phyloP scores from a whole-genome alignment of 352 stramenopile genomes.

The Phytophthora syringae region DNA sequence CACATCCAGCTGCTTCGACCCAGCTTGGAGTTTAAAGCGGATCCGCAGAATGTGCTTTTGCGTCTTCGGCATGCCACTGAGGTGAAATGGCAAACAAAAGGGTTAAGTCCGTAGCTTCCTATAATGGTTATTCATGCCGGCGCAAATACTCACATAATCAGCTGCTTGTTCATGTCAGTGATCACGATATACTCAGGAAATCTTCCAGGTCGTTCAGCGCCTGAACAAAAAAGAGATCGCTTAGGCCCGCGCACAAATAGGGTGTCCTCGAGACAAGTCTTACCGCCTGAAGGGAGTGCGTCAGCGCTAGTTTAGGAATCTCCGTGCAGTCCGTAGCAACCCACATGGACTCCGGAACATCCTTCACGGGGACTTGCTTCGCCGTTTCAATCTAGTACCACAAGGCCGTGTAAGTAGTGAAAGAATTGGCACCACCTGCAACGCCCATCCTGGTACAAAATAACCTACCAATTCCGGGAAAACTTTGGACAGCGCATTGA shows the following conservation, averaged over 20 bases:
- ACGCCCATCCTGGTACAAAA: not conserved
- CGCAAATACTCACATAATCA: conserved; percentile 59
- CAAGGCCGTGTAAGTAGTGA: not conserved
- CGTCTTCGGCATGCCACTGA: conserved; percentile 70
- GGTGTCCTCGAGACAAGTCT: not conserved
- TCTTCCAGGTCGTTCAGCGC: conserved; percentile 65
- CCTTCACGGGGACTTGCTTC: conserved; percentile 65
- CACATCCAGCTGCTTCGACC: conserved; percentile 69
- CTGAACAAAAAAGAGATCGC: conserved; percentile 27
- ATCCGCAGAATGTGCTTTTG: conserved; percentile 68
- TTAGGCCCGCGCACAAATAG: not conserved
- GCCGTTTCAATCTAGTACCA: conserved; percentile 59
- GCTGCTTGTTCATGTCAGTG: conserved; percentile 75
- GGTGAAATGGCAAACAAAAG: not conserved
- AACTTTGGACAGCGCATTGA: conserved; percentile 67
- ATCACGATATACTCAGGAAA: conserved; percentile 81
- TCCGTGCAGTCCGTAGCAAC: conserved; percentile 71
- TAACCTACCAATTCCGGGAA: conserved; percentile 73
- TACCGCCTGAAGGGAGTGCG: conserved; percentile 55
- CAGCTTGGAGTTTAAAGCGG: conserved; percentile 66
- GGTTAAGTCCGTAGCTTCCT: not conserved
- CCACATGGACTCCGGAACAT: conserved; percentile 69
- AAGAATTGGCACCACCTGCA: not conserved
- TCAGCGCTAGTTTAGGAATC: conserved; percentile 64
- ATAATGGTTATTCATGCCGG: not conserved